Percentiles rank a stretch among this genome's conserved stretches.
Conservation (phyloP, 164 flowering plant species). For the Saururus chinensis region DNA sequence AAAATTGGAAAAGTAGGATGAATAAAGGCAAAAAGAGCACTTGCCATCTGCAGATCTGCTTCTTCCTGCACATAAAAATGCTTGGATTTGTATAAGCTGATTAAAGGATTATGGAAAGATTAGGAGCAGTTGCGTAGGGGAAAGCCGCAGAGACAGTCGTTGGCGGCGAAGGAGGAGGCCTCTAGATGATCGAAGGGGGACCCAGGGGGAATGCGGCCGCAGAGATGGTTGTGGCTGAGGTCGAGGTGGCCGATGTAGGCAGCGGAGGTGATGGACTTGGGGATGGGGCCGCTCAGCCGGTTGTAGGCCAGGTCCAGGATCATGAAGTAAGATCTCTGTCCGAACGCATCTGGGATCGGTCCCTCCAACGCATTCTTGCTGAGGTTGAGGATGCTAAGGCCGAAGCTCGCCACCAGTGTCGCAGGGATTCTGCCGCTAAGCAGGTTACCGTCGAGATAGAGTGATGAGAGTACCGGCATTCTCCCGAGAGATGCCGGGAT, state of each 20-base stretch:
- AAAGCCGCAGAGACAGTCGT: slow-evolving; percentile 81
- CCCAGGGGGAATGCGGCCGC: slow-evolving; percentile 69
- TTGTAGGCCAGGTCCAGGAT: slow-evolving; percentile 61
- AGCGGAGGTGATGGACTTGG: slow-evolving; percentile 45
- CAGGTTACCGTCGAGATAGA: slow-evolving; percentile 56
- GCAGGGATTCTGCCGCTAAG: slow-evolving; percentile 56
- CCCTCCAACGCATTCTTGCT: slow-evolving; percentile 62
- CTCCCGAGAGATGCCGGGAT: slow-evolving; percentile 48
- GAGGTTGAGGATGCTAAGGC: slow-evolving; percentile 50
- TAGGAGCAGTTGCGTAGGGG: slow-evolving; percentile 29
- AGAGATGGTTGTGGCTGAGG: slow-evolving; percentile 72
- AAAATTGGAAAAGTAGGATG: too few relatives aligned
- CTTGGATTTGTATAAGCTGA: too few relatives aligned
- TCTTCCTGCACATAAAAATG: too few relatives aligned
- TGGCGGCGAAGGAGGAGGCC: slow-evolving; percentile 61
- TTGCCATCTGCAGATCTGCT: too few relatives aligned
- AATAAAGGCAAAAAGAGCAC: too few relatives aligned
- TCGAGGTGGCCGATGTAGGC: slow-evolving; percentile 78
- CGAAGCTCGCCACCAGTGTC: slow-evolving; percentile 31
- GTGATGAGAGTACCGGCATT: slow-evolving; percentile 64
- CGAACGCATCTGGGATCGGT: slow-evolving; percentile 60
- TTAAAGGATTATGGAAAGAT: too few relatives aligned
- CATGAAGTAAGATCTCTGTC: slow-evolving; percentile 58
- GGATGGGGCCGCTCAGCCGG: slow-evolving; percentile 45
- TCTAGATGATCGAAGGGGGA: slow-evolving; percentile 73